These are phyloP conservation scores for Parastagonospora avenae DNA, from an alignment of 2,329 filamentous ascomycete genomes.

Conservation along the genomic window DNA sequence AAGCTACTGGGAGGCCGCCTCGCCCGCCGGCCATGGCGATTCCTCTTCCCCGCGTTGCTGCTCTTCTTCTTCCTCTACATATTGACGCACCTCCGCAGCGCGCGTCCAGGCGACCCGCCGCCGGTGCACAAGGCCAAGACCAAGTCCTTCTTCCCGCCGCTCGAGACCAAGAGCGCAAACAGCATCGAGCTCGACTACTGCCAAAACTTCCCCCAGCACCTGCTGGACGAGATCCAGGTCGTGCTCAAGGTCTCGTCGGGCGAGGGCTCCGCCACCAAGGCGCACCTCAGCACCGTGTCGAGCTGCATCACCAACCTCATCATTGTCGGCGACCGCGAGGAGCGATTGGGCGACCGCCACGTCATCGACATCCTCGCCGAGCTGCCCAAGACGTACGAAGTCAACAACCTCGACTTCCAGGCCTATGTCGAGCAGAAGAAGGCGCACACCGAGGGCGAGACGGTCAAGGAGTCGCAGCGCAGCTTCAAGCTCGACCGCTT, in stretches of 20 bases:
- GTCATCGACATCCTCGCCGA: conserved; percentile 56
- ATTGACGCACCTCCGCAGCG: conserved; percentile 27
- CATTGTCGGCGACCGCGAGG: conserved; percentile 65
- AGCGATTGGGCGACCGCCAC: conserved; percentile 57
- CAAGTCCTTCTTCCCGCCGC: conserved; percentile 45
- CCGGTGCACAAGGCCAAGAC: conserved; percentile 37
- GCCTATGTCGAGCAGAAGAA: conserved; percentile 55
- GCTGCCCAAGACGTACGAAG: conserved; percentile 51
- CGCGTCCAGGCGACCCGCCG: conserved; percentile 7
- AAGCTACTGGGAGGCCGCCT: conserved; percentile 33
- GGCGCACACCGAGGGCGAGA: conserved; percentile 43
- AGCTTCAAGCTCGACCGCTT: conserved; percentile 64
- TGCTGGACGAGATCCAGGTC: conserved; percentile 52
- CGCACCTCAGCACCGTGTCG: conserved; percentile 59
- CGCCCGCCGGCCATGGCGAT: conserved; percentile 35
- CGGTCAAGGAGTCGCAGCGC: conserved; percentile 54
- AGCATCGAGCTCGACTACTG: conserved; percentile 46
- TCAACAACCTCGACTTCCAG: conserved; percentile 57
- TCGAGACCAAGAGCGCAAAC: conserved; percentile 33
- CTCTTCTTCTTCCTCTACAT: conserved; percentile 40
- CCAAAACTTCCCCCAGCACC: conserved; percentile 46
- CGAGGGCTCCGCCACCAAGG: conserved; percentile 49
- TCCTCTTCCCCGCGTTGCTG: conserved; percentile 38
- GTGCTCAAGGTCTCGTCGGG: conserved; percentile 58
- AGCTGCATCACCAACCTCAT: conserved; percentile 60